Evolutionary conservation across 75 land plant genomes (phyloP), one percentile per base, ranked within the genome.

Genomic region (Larix kaempferi): DNA sequence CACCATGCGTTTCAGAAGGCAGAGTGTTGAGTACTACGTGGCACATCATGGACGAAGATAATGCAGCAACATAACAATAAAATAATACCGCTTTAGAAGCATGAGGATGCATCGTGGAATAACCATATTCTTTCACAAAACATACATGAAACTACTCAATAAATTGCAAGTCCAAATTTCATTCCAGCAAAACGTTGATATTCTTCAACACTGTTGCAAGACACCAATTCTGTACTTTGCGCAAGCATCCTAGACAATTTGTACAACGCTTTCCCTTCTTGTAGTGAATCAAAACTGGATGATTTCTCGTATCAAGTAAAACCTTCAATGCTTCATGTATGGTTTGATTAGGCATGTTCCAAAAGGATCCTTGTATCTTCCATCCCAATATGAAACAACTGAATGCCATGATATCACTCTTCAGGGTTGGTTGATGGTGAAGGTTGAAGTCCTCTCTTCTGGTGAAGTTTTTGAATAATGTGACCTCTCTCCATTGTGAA

Each of bases 351-450:
- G 89, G 90, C 8, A 88, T 86, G 83, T 77, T 78, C 41, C 87
- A 79, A 85, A 87, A 64, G 91, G 91, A 74, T 90, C 87, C 91
- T 90, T n/a, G n/a, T n/a, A n/a, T n/a, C n/a, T n/a, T n/a, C n/a
- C n/a, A n/a, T n/a, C n/a, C n/a, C n/a, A n/a, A n/a, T n/a, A n/a
- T n/a, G n/a, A n/a, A n/a, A n/a, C n/a, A n/a, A n/a, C n/a, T n/a
- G n/a, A n/a, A n/a, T n/a, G n/a, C n/a, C n/a, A n/a, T n/a, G n/a
- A n/a, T n/a, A n/a, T n/a, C n/a, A n/a, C n/a, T n/a, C n/a, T n/a
- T n/a, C n/a, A n/a, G n/a, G n/a, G n/a, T n/a, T n/a, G n/a, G n/a
- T n/a, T n/a, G n/a, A n/a, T n/a, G n/a, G n/a, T n/a, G n/a, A n/a
- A n/a, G n/a, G n/a, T n/a, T n/a, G n/a, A n/a, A n/a, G n/a, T n/a